These are phyloP conservation scores for Ascochyta viciae-villosae DNA, from an alignment of 2,329 filamentous ascomycete genomes.

Conservation along the genomic window DNA sequence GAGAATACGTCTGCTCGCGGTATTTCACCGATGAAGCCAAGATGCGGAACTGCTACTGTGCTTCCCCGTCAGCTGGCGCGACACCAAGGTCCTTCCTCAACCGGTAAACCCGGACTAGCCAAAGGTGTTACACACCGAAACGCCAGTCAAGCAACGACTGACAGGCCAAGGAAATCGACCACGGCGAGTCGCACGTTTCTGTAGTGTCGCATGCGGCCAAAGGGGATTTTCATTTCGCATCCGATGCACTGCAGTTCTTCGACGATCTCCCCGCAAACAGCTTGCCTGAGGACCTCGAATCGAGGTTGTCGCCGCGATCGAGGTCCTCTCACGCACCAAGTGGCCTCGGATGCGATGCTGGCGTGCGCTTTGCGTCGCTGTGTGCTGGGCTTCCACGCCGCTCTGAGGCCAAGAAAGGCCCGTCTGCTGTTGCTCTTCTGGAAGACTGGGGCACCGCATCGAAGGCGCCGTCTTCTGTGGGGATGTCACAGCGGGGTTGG, in stretches of 20 bases:
- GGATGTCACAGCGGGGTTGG: not conserved
- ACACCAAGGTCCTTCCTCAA: conserved; percentile 7
- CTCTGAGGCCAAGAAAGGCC: not conserved
- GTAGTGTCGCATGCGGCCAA: not conserved
- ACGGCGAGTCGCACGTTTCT: not conserved
- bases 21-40: conserved; percentile 1
- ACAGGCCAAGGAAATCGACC: not conserved
- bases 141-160: conserved; percentile 6
- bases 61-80: conserved; percentile 13
- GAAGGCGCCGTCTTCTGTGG: not conserved
- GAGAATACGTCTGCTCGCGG: not conserved
- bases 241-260: not conserved
- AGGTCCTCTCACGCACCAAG: not conserved
- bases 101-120: conserved; percentile 9
- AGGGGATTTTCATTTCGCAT: conserved; percentile 2
- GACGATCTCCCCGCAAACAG: conserved; percentile 10
- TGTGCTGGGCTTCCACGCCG: not conserved
- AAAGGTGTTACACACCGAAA: conserved; percentile 15
- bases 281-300: not conserved
- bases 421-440: not conserved
- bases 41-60: conserved; percentile 4
- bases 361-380: not conserved
- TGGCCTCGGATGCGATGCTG: not conserved
- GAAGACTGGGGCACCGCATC: conserved; percentile 11
- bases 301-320: not conserved